Evolutionary conservation across 176 grass and related monocot genomes (phyloP), one percentile per base, ranked within the genome.

Genomic region (Bonia amplexicaulis): DNA sequence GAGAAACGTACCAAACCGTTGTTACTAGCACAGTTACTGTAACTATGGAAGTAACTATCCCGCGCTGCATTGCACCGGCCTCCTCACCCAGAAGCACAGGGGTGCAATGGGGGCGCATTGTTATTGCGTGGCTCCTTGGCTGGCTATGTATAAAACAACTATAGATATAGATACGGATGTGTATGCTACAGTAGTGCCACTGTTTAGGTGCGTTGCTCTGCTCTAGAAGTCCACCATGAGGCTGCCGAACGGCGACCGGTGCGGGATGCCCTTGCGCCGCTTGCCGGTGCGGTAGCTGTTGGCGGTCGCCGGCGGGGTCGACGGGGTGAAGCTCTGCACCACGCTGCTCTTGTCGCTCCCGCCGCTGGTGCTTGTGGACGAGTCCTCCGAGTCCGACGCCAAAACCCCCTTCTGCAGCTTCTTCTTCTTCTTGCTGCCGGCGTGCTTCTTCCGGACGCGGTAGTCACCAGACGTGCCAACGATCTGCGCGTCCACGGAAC

Each of bases 181-280:
- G 81, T 83, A 92, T 89, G 68, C 80, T 90, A 88, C 70, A 86
- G 74, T 82, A 26, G 78, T 74, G 82, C 73, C 66, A n/a, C 14
- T 20, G 48, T 27, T 69, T 22, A 7, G 22, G 22, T 23, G 22
- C 31, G 11, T 5, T 68, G 45, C 54, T 8, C 29, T 64, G 52
- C 20, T 62, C 41, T 90, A 92, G 85, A 87, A 77, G 69, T 94
- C 92, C 77, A 91, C 77, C 48, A 94, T 75, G 81, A 94, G 88
- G 84, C 85, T 92, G 88, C 93, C 92, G 62, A 98, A 93, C 11
- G 95, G 91, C 64, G 95, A 90, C 55, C 95, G 88, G 84, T 88
- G 95, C 29, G 95, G 95, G 57, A 98, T 78, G 89, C 95, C 95
- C 93, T 98, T 98, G 81, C 95, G 90, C 66, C 95, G 86, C 88